phyloP scores from a whole-genome alignment of 2,329 filamentous ascomycete genomes.

The Sporothrix brunneoviolacea region DNA sequence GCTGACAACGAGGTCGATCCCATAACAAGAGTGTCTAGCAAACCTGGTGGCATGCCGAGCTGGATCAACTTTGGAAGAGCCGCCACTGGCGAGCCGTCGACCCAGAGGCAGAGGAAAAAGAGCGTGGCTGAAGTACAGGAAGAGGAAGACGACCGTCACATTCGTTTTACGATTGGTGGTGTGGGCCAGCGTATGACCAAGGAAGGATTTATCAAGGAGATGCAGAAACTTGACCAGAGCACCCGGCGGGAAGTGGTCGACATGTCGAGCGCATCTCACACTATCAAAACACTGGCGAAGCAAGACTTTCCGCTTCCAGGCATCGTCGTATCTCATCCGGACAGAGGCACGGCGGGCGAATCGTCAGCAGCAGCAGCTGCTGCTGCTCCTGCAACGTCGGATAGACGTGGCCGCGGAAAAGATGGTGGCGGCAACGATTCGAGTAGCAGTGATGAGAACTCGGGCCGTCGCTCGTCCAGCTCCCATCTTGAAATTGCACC shows the following conservation, averaged over 20 bases:
- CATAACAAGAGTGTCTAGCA: constrained; percentile 27
- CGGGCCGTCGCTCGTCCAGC: constrained; percentile 7
- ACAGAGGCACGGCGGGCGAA: not conserved
- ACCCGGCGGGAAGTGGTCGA: constrained; percentile 50
- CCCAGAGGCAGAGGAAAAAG: constrained; percentile 32
- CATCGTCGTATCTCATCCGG: constrained; percentile 3
- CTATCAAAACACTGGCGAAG: constrained; percentile 44
- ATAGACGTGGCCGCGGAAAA: not conserved
- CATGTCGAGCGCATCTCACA: constrained; percentile 40
- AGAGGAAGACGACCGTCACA: constrained; percentile 61
- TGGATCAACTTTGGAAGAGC: constrained; percentile 43
- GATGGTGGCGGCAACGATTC: not conserved
- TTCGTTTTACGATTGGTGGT: constrained; percentile 70
- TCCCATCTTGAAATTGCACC: not conserved
- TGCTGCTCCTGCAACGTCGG: too few relatives aligned
- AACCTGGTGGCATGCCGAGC: constrained; percentile 37
- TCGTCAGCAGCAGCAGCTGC: not conserved
- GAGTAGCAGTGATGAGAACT: not conserved
- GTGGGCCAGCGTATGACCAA: constrained; percentile 72
- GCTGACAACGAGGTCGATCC: constrained; percentile 19
- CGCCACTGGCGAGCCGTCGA: constrained; percentile 24
- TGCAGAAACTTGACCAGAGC: constrained; percentile 64
- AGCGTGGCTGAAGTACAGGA: constrained; percentile 35
- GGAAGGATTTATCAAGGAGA: constrained; percentile 69
- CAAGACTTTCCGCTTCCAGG: constrained; percentile 25